Base-by-base conservation (phyloP, 2,329 filamentous ascomycete species). In the Fusarium cicatricum region DNA sequence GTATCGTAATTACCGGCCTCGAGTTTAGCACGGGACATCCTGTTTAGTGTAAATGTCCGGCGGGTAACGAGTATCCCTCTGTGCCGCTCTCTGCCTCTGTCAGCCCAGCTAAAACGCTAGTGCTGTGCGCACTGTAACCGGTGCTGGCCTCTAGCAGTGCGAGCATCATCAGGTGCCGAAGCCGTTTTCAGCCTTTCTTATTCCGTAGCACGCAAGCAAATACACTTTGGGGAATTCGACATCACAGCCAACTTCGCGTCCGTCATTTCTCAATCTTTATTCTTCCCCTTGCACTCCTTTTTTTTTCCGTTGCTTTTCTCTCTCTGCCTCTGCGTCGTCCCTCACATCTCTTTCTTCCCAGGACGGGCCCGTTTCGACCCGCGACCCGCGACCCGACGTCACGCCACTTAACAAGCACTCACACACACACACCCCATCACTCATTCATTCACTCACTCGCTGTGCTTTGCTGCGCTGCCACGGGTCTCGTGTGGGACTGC, bases 1-100 rank as follows among this genome's bases (percentile, higher is more conserved):
- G 66, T 66, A 68, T 68, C 66, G 64, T 49, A 68, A 68, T 68
- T 68, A 68, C 55, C 51, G 58, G 44, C 59, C 23, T 42, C 12
- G 38, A 23, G 14, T 17, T 23, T 42, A 43, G 36, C 17, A 23
- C 19, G 15, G 26, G 28, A 39, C 34, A 21, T 31, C 17, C n/a
- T n/a, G n/a, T n/a, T 17, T 17, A 5, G 26, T n/a, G 34, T 11
- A 31, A 37, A 37, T 21, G 8, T 6, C 4, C 4, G 21, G 34
- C 34, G n/a, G 7, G 11, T 11, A 26, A 19, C 16, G 11, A 19
- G 34, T 47, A 33, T n/a, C 29, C 36, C 28, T 16, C 3, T 17
- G 17, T n/a, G 21, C 10, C 21, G 26, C 44, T n/a, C 26, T 48
- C 19, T 31, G n/a, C 26, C 29, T 21, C 21, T 21, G 21, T 4